Conservation (phyloP, 2,329 filamentous ascomycete species). For the Cryphonectria japonica region DNA sequence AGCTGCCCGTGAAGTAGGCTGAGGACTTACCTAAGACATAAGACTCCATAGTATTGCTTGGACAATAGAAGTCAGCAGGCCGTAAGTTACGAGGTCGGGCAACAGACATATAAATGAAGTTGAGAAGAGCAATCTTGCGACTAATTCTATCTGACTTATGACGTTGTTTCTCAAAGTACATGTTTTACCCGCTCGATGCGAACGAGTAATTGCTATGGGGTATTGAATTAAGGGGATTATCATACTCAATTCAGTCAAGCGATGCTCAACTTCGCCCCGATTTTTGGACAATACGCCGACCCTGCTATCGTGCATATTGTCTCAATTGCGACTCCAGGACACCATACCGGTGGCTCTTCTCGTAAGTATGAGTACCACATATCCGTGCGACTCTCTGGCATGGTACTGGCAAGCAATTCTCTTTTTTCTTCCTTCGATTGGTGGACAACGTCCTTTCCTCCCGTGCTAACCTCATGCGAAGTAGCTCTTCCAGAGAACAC, state of each 20-base stretch:
- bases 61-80: background rate
- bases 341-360: background rate
- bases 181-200: background rate
- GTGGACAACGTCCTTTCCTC: background rate
- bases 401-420: background rate
- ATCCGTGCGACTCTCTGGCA: background rate
- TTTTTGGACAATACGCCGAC: background rate
- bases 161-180: background rate
- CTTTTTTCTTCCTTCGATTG: background rate
- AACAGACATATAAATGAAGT: background rate
- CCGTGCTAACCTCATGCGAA: conserved; percentile 68
- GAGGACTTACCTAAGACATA: too few species aligned
- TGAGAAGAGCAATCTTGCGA: background rate
- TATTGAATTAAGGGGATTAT: background rate
- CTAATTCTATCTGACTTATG: background rate
- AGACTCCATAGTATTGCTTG: background rate
- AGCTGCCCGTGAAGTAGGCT: too few species aligned
- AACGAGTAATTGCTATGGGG: background rate
- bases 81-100: background rate
- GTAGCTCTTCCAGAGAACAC: conserved; percentile 99
- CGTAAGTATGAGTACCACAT: background rate
- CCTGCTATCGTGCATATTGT: background rate
- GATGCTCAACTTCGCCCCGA: background rate
- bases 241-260: background rate
- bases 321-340: background rate